phyloP scores from a whole-genome alignment of 2,329 filamentous ascomycete species.

The Hansfordia pulvinata region DNA sequence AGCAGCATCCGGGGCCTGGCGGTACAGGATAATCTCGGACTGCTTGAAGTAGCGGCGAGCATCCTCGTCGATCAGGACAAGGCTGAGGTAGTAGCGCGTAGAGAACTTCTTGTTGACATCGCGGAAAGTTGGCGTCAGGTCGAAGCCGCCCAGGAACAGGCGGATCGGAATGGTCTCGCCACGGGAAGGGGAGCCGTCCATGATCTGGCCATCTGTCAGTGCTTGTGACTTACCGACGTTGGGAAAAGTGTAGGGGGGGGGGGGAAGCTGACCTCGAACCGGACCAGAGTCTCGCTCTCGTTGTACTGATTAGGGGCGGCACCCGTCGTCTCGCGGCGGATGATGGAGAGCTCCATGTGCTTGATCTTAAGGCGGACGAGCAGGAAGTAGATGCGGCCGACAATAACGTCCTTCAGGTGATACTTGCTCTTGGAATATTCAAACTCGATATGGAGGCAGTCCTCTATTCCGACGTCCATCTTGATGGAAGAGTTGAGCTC shows the following conservation, averaged over 20 bases:
- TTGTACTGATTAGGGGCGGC: constrained; percentile 98
- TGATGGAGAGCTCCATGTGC: constrained; percentile 98
- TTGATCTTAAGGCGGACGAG: constrained; percentile 97
- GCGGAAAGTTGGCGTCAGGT: constrained; percentile 93
- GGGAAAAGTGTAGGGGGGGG: constrained; percentile 1
- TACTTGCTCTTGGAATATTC: constrained; percentile 99
- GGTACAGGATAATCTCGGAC: constrained; percentile 92
- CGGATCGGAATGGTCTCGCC: constrained; percentile 92
- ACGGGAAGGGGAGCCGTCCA: constrained; percentile 97
- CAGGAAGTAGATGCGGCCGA: constrained; percentile 95
- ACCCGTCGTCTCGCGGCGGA: constrained; percentile 89
- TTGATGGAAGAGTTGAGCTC: constrained; percentile 99
- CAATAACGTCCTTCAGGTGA: constrained; percentile 97
- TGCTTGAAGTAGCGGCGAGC: constrained; percentile 98
- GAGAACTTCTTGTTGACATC: constrained; percentile 99
- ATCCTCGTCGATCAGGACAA: constrained; percentile 95
- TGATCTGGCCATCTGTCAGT: no score
- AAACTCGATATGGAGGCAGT: constrained; percentile 98
- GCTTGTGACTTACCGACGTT: no score
- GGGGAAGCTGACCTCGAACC: constrained; percentile 60
- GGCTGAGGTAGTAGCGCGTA: constrained; percentile 89
- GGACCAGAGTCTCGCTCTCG: constrained; percentile 93
- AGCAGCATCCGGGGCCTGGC: constrained; percentile 54
- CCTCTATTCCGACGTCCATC: constrained; percentile 99
- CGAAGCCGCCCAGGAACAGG: constrained; percentile 93